phyloP scores from a whole-genome alignment of 768 basidiomycete species.

The Suillus bovinus region DNA sequence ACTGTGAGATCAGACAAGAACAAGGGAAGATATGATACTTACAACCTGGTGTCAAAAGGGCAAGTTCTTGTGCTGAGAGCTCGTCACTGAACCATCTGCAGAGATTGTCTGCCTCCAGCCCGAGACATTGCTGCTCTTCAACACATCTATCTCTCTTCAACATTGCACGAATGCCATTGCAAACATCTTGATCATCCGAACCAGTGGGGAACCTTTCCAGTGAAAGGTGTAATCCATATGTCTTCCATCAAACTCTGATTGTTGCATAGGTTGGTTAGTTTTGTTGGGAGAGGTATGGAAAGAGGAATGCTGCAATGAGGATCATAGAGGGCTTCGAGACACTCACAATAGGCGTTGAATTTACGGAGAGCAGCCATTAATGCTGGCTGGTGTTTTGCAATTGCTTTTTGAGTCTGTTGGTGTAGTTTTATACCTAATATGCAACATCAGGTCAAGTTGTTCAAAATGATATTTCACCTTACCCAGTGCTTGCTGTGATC shows the following conservation, averaged over 20 bases:
- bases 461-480: conserved; percentile 21
- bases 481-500: conserved; percentile 35
- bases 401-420: conserved; percentile 21
- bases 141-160: conserved; percentile 9
- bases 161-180: conserved; percentile 11
- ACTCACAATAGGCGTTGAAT: not conserved
- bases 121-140: not conserved
- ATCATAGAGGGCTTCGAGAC: not conserved
- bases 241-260: conserved; percentile 33
- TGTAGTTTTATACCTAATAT: conserved; percentile 18
- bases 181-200: conserved; percentile 9
- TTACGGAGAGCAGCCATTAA: not conserved
- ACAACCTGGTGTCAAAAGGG: conserved; percentile 12
- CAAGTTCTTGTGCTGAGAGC: not conserved
- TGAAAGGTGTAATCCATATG: conserved; percentile 31
- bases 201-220: conserved; percentile 16
- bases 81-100: not conserved
- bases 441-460: not conserved
- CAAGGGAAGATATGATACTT: not conserved
- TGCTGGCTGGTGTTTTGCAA: not conserved
- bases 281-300: conserved; percentile 30
- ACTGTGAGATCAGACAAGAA: not conserved
- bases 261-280: conserved; percentile 16
- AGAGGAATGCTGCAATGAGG: conserved; percentile 29
- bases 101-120: not conserved